Base-by-base conservation (phyloP, 2,329 filamentous ascomycete genomes). In the Pestalotiopsis sp. region DNA sequence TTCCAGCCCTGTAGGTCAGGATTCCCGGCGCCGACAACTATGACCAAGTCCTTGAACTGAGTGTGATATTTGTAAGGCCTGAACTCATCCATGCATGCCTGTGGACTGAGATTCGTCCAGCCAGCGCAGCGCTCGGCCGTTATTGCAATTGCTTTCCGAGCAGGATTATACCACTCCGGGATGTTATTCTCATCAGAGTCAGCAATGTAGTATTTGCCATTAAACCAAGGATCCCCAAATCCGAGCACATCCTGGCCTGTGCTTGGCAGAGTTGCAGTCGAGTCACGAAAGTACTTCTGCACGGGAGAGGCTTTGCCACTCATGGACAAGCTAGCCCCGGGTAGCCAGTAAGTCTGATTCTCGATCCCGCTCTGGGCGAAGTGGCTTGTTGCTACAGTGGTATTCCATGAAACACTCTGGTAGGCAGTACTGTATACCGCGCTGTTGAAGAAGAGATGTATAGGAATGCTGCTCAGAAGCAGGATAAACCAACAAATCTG, bases 401-500 rank as follows among this genome's bases (percentile, higher is more conserved):
- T 4, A 17, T 64, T 64, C 61, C 61, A 64, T 2, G 14, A 9
- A 4, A 23, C 2, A 31, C 40, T 38, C 23, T 64, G 61, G 40
- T 64, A 64, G 11, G 25, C 38, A 5, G 60, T 67, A 20, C 62
- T 20, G 40, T 63, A 70, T 9, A 70, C 31, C 4, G 64, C 45
- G n/a, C 59, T 65, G 36, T 70, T 69, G 57, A 69, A 68, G 20
- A 70, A 45, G 4, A 69, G 20, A n/a, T 70, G 68, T 6, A 70
- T 52, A 1, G 69, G 68, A 9, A 70, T 25, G 1, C 60, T 66
- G 49, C 69, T 69, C 2, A 69, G 25, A 14, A 69, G 17, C 12
- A 70, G 25, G 2, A 68, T n/a, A 2, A 66, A 2, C 65, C 68
- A 69, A 31, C 58, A 65, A 13, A 58, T 17, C 4, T 57, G n/a